These are phyloP conservation scores for Pseudoperonospora humuli DNA, from an alignment of 352 stramenopile genomes.

Conservation along the genomic window DNA sequence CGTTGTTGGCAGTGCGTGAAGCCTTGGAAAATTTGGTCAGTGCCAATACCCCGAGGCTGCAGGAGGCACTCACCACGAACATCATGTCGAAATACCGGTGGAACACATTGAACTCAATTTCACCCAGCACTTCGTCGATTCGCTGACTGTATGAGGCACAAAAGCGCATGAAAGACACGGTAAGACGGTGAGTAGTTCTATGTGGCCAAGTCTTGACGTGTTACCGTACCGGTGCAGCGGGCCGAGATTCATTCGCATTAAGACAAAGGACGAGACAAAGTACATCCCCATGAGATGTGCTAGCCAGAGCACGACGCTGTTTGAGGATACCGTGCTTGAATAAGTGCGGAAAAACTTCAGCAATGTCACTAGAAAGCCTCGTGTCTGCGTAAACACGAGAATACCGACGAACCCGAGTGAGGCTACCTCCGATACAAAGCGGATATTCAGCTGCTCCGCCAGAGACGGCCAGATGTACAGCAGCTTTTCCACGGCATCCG, in stretches of 20 bases:
- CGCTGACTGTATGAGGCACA: slow-evolving; percentile 31
- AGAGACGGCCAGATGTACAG: slow-evolving; percentile 76
- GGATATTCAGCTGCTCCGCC: slow-evolving; percentile 68
- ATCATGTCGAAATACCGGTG: slow-evolving; percentile 82
- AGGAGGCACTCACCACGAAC: slow-evolving; percentile 70
- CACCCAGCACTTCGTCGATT: slow-evolving; percentile 76
- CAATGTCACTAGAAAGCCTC: slow-evolving; percentile 68
- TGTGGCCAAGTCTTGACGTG: too few relatives aligned
- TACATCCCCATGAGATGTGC: slow-evolving; percentile 85
- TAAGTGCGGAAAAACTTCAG: slow-evolving; percentile 76
- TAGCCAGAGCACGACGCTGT: slow-evolving; percentile 76
- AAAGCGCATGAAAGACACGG: not conserved
- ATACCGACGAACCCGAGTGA: slow-evolving; percentile 74
- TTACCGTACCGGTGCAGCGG: slow-evolving; percentile 43
- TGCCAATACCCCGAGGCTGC: slow-evolving; percentile 46
- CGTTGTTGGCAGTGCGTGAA: slow-evolving; percentile 61
- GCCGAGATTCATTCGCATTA: slow-evolving; percentile 86
- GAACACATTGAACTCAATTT: slow-evolving; percentile 82
- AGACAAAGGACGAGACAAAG: slow-evolving; percentile 82
- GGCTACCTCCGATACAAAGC: slow-evolving; percentile 70
- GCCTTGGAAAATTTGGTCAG: slow-evolving; percentile 76
- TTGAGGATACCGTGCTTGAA: slow-evolving; percentile 76
- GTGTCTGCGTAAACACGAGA: slow-evolving; percentile 77
- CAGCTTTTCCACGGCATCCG: slow-evolving; percentile 69
- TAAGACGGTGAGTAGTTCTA: not conserved